Evolutionary conservation across 73 alveolate species (phyloP).

Genomic region (Paramecium biaurelia): DNA sequence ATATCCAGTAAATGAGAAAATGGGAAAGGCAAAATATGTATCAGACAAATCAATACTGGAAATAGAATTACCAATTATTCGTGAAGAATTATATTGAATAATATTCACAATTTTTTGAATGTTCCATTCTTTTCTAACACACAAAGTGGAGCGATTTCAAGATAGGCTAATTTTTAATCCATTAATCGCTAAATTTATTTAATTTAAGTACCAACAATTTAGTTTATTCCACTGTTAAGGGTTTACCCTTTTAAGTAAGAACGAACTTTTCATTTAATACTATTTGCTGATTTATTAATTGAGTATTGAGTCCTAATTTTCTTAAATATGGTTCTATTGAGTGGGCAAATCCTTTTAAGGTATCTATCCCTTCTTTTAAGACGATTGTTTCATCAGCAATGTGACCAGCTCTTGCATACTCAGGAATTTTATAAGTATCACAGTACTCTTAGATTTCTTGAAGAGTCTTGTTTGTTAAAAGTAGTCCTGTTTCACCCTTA

Average conservation of each 20-base stretch:
- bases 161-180: conserved; percentile 25
- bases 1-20: conserved; percentile 84
- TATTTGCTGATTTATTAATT: conserved; percentile 35
- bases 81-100: conserved; percentile 39
- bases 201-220: conserved; percentile 53
- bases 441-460: conserved; percentile 17
- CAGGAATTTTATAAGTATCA: conserved; percentile 7
- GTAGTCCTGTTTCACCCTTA: conserved; percentile 26
- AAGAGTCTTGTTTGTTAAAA: neutral
- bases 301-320: conserved; percentile 55
- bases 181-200: conserved; percentile 16
- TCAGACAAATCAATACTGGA: conserved; percentile 62
- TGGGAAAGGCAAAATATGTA: conserved; percentile 93
- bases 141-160: conserved; percentile 26
- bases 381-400: conserved; percentile 37
- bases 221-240: conserved; percentile 47
- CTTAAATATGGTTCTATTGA: conserved; percentile 57
- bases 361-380: conserved; percentile 38
- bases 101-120: conserved; percentile 26
- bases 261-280: conserved; percentile 14
- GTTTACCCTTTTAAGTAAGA: conserved; percentile 48
- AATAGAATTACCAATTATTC: conserved; percentile 27
- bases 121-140: conserved; percentile 31
- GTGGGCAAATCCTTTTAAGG: conserved; percentile 29
- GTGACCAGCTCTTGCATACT: conserved; percentile 60